Evolutionary conservation across 2,329 filamentous ascomycete genomes (phyloP).

Genomic region (Xylaria sp.): DNA sequence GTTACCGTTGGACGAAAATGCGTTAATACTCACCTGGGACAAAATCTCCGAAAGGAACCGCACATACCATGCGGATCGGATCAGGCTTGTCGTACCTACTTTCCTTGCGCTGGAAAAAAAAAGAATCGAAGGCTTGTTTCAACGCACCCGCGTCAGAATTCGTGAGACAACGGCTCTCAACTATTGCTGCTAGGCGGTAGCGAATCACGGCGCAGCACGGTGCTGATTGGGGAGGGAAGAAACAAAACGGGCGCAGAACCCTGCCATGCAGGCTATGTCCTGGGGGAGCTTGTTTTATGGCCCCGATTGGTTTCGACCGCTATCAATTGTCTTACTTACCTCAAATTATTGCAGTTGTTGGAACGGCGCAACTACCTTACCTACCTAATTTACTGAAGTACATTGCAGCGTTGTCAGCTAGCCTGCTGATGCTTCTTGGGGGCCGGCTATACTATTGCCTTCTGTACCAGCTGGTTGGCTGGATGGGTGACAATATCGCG

Average conservation of each 20-base stretch:
- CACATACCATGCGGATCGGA: not conserved
- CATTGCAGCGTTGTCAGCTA: constrained; percentile 20
- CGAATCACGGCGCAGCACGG: constrained; percentile 19
- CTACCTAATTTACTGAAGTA: not conserved
- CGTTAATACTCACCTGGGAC: not conserved
- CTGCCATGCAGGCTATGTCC: constrained; percentile 11
- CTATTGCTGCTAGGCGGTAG: constrained; percentile 2
- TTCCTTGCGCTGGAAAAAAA: not conserved
- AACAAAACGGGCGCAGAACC: constrained; percentile 3
- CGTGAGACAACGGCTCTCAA: not conserved
- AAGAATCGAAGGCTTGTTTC: constrained; percentile 1
- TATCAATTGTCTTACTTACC: constrained; percentile 3
- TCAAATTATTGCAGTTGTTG: constrained; percentile 1
- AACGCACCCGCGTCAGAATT: not conserved
- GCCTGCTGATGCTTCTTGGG: constrained; percentile 18
- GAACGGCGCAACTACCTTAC: not conserved
- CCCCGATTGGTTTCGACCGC: constrained; percentile 10
- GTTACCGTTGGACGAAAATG: not conserved
- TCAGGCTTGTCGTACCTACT: not conserved
- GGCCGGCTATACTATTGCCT: not conserved
- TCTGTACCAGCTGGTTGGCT: not conserved
- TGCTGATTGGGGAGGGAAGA: not conserved
- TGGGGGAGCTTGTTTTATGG: constrained; percentile 1
- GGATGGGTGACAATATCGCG: not conserved
- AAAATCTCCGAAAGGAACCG: not conserved